A percentile compares a stretch with the other conserved stretches of the same genome.
phyloP scores from a whole-genome alignment of 1,284 basidiomycete species.

The Agroathelia rolfsii region DNA sequence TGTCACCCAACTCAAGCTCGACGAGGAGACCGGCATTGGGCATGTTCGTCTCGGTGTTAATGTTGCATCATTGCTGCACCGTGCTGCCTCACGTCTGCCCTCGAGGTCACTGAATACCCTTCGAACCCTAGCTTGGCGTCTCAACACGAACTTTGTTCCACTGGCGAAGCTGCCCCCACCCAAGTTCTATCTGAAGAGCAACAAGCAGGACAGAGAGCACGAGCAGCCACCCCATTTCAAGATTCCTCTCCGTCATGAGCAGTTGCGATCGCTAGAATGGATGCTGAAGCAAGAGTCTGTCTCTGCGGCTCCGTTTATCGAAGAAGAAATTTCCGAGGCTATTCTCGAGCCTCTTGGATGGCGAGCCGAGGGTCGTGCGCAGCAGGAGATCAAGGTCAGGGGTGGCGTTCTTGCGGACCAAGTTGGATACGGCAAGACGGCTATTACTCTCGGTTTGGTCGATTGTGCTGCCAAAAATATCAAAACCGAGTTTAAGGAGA shows the following conservation, averaged over 20 bases:
- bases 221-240: constrained; percentile 75
- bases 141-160: constrained; percentile 71
- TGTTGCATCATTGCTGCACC: constrained; percentile 78
- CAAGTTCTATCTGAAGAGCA: constrained; percentile 67
- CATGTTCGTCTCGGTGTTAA: constrained; percentile 83
- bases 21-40: constrained; percentile 90
- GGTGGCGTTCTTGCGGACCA: constrained; percentile 94
- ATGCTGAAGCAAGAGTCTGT: constrained; percentile 78
- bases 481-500: constrained; percentile 43
- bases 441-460: constrained; percentile 86
- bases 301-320: constrained; percentile 67
- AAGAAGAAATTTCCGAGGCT: constrained; percentile 92
- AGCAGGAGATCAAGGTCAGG: constrained; percentile 64
- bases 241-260: constrained; percentile 69
- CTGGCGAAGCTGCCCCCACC: constrained; percentile 50
- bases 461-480: constrained; percentile 55
- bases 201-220: constrained; percentile 68
- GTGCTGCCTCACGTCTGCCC: constrained; percentile 77
- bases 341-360: constrained; percentile 79
- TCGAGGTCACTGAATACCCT: constrained; percentile 37
- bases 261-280: constrained; percentile 86
- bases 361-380: constrained; percentile 87
- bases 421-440: constrained; percentile 95
- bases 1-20: constrained; percentile 82
- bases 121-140: constrained; percentile 64